These are phyloP conservation scores for Monilinia fructicola DNA, from an alignment of 2,329 filamentous ascomycete species.

Conservation along the genomic window DNA sequence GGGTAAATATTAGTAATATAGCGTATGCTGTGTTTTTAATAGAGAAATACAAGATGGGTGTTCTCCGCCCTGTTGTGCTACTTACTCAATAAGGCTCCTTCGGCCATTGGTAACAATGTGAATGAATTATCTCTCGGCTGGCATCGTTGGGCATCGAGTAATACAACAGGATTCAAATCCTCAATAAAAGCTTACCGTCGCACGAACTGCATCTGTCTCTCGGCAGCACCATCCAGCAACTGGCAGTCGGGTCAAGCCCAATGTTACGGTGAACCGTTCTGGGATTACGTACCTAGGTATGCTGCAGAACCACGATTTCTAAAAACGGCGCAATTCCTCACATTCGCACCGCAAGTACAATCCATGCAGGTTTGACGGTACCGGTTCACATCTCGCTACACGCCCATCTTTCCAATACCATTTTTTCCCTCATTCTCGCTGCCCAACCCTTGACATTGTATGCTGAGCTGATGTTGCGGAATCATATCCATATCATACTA, in stretches of 20 bases:
- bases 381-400: too few relatives aligned
- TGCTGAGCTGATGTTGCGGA: too few relatives aligned
- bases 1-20: slow-evolving; percentile 32
- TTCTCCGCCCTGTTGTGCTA: neutral
- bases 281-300: too few relatives aligned
- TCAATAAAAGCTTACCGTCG: neutral
- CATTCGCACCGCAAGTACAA: too few relatives aligned
- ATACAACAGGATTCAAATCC: neutral
- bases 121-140: neutral
- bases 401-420: too few relatives aligned
- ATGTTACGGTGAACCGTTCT: neutral
- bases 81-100: neutral
- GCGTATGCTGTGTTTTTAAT: neutral
- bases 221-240: neutral
- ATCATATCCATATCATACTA: too few relatives aligned
- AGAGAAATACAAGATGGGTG: slow-evolving; percentile 27
- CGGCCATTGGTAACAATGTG: neutral
- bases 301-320: too few relatives aligned
- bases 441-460: too few relatives aligned
- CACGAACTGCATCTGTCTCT: neutral
- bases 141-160: neutral
- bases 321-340: too few relatives aligned
- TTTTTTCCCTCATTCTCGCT: too few relatives aligned
- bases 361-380: too few relatives aligned
- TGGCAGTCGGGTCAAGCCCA: neutral